Evolutionary conservation across 805 yeast genomes (phyloP).

Genomic region (Suhomyces vadensis): DNA sequence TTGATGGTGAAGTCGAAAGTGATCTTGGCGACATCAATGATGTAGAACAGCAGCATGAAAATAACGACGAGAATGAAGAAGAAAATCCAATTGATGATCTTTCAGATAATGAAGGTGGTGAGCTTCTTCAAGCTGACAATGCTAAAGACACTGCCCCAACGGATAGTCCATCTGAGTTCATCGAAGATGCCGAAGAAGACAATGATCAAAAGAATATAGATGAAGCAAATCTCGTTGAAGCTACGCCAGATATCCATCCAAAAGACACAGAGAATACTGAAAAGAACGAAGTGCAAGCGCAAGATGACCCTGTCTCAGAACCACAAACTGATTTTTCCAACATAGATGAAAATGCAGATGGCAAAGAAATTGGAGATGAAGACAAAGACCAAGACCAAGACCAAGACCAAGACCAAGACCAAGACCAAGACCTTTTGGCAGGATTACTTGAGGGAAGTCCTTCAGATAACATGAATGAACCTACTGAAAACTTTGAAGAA

Average conservation of each 20-base stretch:
- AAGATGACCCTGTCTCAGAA: background rate
- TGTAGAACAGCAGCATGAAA: conserved; percentile 6
- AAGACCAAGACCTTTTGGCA: conserved; percentile 6
- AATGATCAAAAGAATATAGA: background rate
- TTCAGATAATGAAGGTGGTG: conserved; percentile 4
- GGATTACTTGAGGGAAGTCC: conserved; percentile 1
- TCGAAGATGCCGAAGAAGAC: conserved; percentile 2
- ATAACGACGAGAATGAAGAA: background rate
- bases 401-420: background rate
- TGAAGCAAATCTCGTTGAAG: conserved; percentile 16
- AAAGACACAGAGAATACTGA: background rate
- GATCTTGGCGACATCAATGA: conserved; percentile 4
- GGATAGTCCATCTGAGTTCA: background rate
- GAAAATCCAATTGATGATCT: too few relatives aligned
- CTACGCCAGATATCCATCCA: background rate
- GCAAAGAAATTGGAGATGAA: conserved; percentile 2
- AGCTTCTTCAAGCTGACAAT: background rate
- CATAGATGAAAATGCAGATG: background rate
- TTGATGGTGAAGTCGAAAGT: background rate
- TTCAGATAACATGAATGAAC: background rate
- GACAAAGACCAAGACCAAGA: conserved; percentile 6
- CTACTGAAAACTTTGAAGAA: conserved; percentile 1
- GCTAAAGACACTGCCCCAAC: background rate
- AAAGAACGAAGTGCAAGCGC: background rate
- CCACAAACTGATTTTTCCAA: background rate